A percentile compares a stretch with the other conserved stretches of the same genome.
phyloP scores from a whole-genome alignment of 805 yeast species.

The Candida suzukii region DNA sequence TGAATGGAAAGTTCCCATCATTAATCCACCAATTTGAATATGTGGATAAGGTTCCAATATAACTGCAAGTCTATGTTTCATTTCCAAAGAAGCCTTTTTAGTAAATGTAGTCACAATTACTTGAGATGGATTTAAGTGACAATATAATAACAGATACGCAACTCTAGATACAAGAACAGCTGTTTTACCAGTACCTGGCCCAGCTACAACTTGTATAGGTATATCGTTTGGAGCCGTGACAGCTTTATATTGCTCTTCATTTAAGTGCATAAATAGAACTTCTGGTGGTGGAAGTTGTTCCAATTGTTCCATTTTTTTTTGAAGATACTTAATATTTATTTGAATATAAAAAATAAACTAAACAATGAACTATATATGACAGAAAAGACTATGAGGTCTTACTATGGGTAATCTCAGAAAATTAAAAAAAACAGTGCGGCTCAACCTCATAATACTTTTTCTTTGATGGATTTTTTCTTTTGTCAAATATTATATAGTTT shows the following conservation, averaged over 20 bases:
- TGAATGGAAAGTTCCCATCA: constrained; percentile 89
- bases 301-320: too few relatives aligned
- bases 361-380: too few relatives aligned
- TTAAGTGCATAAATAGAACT: constrained; percentile 21
- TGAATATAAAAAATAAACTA: too few relatives aligned
- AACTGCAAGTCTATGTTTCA: constrained; percentile 51
- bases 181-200: constrained; percentile 74
- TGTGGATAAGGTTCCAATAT: constrained; percentile 26
- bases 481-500: too few relatives aligned
- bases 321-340: too few relatives aligned
- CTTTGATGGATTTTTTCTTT: too few relatives aligned
- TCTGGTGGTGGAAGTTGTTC: not conserved
- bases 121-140: constrained; percentile 47
- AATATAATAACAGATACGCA: constrained; percentile 52
- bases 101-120: constrained; percentile 90
- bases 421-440: too few relatives aligned
- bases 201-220: constrained; percentile 47
- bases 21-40: constrained; percentile 33
- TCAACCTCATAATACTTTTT: too few relatives aligned
- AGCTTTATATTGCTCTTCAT: constrained; percentile 35
- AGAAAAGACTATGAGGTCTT: too few relatives aligned
- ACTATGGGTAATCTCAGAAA: too few relatives aligned
- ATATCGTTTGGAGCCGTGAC: constrained; percentile 32
- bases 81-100: constrained; percentile 84
- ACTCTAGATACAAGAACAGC: constrained; percentile 76